Base-by-base conservation (phyloP, 1,284 basidiomycete species). In the Gymnopus androsaceus region DNA sequence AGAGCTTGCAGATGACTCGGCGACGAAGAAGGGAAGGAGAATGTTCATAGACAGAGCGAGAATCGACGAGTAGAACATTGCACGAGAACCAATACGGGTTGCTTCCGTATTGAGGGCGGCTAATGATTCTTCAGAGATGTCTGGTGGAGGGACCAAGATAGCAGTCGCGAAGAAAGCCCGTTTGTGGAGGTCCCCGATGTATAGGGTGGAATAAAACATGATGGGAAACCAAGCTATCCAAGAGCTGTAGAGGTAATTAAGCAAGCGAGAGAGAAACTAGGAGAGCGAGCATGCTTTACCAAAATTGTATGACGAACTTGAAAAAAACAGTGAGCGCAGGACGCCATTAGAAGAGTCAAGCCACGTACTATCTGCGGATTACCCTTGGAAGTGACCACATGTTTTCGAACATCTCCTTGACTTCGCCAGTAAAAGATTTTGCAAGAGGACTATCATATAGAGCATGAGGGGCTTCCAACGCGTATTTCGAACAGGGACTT, bases 191-290 rank as follows among this genome's bases (percentile, higher is more conserved):
- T 95, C 94, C 11, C 90, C 89, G 48, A 96, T 82, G 74, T 94
- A 98, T 12, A 92, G 76, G 0, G 89, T 88, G 0, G 87, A 88
- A 75, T 94, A 96, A 73, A 96, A 95, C 2, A 95, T 75, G 27
- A 94, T 75, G 0, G 94, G 94, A 64, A 94, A 95, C 94, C 94
- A 95, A 3, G 84, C 90, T 56, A 93, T 77, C 82, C 84, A 92
- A 3, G 87, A 81, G 60, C 90, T 92, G 59, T 12, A 38, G 33
- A 34, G 2, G n/a, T 41, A 14, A 25, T 56, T 14, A 40, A 23
- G 25, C 8, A 14, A 25, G 3, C 11, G 9, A 37, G 28, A 11
- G 19, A 31, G 8, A 41, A 28, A 38, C n/a, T 4, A 17, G 50
- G 40, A 36, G 47, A 33, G 9, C 7, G 38, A 8, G 34, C n/a